Percentiles rank a stretch among this genome's conserved stretches.
Evolutionary conservation across 306 rosid species (phyloP).

Genomic region (Fragaria vesca): DNA sequence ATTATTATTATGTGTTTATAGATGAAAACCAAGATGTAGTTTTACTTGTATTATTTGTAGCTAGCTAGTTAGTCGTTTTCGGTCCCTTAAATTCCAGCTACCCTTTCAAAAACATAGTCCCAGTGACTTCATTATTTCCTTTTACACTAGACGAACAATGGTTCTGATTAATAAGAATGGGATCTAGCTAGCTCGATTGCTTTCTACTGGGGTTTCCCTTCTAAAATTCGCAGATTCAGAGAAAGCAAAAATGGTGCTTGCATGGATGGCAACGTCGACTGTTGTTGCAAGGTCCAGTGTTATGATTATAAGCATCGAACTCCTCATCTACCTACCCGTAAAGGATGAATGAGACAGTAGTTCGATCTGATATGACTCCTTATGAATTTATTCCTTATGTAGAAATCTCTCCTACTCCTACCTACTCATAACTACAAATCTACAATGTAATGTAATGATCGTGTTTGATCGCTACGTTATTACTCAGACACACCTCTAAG

Average conservation of each 20-base stretch:
- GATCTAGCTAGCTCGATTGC: too few species aligned
- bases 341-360: background rate
- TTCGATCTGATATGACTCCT: background rate
- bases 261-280: conserved; percentile 1
- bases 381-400: too few species aligned
- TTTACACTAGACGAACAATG: too few species aligned
- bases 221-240: background rate
- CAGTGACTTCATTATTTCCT: too few species aligned
- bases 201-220: too few species aligned
- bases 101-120: background rate
- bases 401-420: background rate
- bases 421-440: background rate
- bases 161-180: too few species aligned
- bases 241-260: background rate
- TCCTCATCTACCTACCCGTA: background rate
- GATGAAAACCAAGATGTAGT: too few species aligned
- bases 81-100: background rate
- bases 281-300: background rate
- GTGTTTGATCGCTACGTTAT: background rate
- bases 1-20: too few species aligned
- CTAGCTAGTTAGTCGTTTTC: background rate
- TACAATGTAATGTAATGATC: too few species aligned
- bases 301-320: background rate
- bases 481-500: too few species aligned
- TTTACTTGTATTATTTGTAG: too few species aligned